A percentile compares a stretch with the other conserved stretches of the same genome.
Conservation (phyloP, 2,329 filamentous ascomycete species). For the Apiospora koreana region DNA sequence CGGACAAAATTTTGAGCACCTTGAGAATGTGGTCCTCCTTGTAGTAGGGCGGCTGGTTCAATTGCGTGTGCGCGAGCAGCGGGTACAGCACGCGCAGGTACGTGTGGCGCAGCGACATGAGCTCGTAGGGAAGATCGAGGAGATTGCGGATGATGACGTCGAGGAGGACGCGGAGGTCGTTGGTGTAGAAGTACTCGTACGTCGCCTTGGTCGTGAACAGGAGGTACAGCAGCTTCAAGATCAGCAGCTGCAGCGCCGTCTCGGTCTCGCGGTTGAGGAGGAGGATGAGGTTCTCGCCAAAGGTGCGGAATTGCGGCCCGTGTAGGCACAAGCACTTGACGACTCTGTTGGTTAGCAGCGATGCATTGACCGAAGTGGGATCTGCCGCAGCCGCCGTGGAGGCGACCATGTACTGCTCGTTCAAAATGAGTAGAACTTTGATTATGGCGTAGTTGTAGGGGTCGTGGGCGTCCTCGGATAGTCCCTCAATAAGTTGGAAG, state of each 20-base stretch:
- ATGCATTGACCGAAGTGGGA: conserved; percentile 42
- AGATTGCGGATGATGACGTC: conserved; percentile 97
- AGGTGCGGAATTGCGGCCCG: conserved; percentile 83
- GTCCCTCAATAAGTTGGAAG: conserved; percentile 83
- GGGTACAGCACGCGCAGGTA: conserved; percentile 93
- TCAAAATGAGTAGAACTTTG: conserved; percentile 89
- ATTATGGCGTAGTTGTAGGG: conserved; percentile 97
- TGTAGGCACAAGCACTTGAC: conserved; percentile 86
- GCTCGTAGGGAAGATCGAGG: conserved; percentile 90
- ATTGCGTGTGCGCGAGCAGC: conserved; percentile 86
- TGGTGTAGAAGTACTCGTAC: conserved; percentile 98
- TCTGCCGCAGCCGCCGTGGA: conserved; percentile 54
- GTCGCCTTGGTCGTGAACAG: conserved; percentile 91
- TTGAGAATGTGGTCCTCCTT: conserved; percentile 83
- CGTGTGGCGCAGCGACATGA: conserved; percentile 77
- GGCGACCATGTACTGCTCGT: conserved; percentile 96
- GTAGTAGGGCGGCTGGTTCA: conserved; percentile 84
- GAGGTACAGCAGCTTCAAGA: conserved; percentile 91
- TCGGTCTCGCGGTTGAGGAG: conserved; percentile 93
- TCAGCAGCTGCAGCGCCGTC: conserved; percentile 91
- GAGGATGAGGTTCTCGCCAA: conserved; percentile 96
- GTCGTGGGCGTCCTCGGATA: conserved; percentile 84
- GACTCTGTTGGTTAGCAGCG: conserved; percentile 85
- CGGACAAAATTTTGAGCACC: conserved; percentile 71
- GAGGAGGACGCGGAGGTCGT: conserved; percentile 89